A percentile compares a stretch with the other conserved stretches of the same genome.
Conservation (phyloP, 441 rosid genomes). For the Croton laevigatus region DNA sequence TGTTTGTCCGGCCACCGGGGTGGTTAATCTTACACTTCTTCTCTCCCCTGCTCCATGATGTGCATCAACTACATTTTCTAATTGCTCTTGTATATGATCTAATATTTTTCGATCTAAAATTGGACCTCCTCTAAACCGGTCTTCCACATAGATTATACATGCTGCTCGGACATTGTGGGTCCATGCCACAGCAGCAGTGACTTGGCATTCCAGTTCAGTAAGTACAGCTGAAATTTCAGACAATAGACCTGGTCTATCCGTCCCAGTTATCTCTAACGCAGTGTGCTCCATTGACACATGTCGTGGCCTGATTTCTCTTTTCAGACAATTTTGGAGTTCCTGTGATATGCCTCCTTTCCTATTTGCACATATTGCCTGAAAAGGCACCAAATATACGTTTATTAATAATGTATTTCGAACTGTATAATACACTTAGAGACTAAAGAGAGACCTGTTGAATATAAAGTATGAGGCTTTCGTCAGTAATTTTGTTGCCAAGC, state of each 20-base stretch:
- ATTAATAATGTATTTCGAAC: not conserved
- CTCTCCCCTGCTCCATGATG: constrained; percentile 54
- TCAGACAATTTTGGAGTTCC: constrained; percentile 39
- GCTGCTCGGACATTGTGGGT: constrained; percentile 75
- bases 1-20: constrained; percentile 45
- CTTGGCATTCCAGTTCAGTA: constrained; percentile 56
- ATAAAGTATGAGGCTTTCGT: constrained; percentile 66
- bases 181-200: constrained; percentile 74
- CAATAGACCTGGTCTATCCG: constrained; percentile 66
- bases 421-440: not conserved
- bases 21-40: constrained; percentile 50
- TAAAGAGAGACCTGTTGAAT: constrained; percentile 60
- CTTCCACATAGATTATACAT: constrained; percentile 64
- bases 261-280: constrained; percentile 68
- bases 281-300: constrained; percentile 65
- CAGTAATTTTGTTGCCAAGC: constrained; percentile 75
- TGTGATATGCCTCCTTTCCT: constrained; percentile 47
- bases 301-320: constrained; percentile 50
- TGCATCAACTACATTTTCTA: constrained; percentile 61
- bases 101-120: constrained; percentile 40
- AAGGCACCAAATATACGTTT: not conserved
- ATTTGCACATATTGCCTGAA: constrained; percentile 62
- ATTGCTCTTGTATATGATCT: constrained; percentile 49
- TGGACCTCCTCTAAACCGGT: constrained; percentile 54
- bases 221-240: constrained; percentile 80